Evolutionary conservation across 305 asterid genomes (phyloP).

Genomic region (Salvia sclarea): DNA sequence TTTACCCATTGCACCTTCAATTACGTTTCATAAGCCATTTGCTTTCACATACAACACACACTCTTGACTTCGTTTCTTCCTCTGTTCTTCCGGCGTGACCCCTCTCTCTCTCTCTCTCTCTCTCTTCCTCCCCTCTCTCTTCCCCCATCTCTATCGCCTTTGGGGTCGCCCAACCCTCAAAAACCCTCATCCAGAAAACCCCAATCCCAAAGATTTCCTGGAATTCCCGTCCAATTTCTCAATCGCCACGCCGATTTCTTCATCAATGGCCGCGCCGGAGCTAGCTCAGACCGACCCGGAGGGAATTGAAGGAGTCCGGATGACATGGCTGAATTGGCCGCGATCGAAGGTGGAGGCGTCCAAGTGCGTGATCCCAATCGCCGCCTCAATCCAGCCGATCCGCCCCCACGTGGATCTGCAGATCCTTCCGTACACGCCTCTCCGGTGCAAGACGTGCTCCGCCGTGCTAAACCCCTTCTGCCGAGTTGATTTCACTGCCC

Average conservation of each 20-base stretch:
- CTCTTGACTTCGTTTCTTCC: conserved; percentile 27
- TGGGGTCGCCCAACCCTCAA: conserved; percentile 39
- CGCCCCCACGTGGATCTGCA: conserved; percentile 78
- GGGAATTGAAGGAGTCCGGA: conserved; percentile 91
- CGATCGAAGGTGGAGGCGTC: conserved; percentile 91
- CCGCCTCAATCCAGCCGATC: conserved; percentile 89
- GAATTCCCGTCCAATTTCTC: conserved; percentile 10
- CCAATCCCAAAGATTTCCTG: neutral
- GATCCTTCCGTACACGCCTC: conserved; percentile 67
- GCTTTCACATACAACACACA: conserved; percentile 27
- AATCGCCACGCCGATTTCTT: conserved; percentile 13
- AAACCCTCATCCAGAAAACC: conserved; percentile 31
- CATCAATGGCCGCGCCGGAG: conserved; percentile 80
- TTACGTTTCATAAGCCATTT: conserved; percentile 11
- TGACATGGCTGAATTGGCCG: conserved; percentile 95
- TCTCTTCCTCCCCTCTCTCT: neutral
- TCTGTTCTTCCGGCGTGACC: conserved; percentile 30
- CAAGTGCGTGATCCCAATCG: conserved; percentile 95
- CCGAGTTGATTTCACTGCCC: conserved; percentile 84
- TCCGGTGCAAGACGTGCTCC: conserved; percentile 82
- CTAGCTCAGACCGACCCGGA: conserved; percentile 83
- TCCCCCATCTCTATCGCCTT: neutral
- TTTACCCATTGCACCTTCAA: conserved; percentile 19
- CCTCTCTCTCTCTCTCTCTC: neutral
- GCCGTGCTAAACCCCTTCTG: conserved; percentile 75